Percentiles rank a stretch among this genome's conserved stretches.
Conservation (phyloP, 2,329 filamentous ascomycete species). For the Fusarium nodosum region DNA sequence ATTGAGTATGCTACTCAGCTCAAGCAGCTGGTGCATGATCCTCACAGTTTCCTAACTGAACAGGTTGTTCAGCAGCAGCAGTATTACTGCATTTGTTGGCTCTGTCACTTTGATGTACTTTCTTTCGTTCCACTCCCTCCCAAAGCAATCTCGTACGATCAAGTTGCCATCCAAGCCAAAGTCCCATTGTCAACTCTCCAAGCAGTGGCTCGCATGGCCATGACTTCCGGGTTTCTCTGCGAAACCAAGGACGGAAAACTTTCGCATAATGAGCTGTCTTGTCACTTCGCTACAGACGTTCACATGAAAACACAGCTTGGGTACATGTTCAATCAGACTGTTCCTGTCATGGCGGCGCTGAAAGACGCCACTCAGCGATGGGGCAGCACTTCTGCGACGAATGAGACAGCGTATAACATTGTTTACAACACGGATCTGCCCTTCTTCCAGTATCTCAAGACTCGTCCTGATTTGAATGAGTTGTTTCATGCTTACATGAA, state of each 20-base stretch:
- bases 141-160: slow-evolving; percentile 3
- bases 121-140: slow-evolving; percentile 23
- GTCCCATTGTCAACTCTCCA: slow-evolving; percentile 24
- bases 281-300: slow-evolving; percentile 45
- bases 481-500: slow-evolving; percentile 32
- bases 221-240: slow-evolving; percentile 53
- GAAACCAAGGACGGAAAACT: slow-evolving; percentile 51
- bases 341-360: slow-evolving; percentile 44
- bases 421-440: slow-evolving; percentile 47
- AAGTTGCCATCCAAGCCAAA: slow-evolving; percentile 20
- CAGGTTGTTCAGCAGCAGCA: slow-evolving; percentile 36
- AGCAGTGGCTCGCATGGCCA: slow-evolving; percentile 54
- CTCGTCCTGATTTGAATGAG: slow-evolving; percentile 7
- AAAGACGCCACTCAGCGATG: slow-evolving; percentile 49
- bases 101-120: slow-evolving; percentile 33
- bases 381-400: slow-evolving; percentile 43
- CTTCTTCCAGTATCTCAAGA: slow-evolving; percentile 53
- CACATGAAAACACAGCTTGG: slow-evolving; percentile 51
- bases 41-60: slow-evolving; percentile 38
- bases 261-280: slow-evolving; percentile 53
- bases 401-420: slow-evolving; percentile 51
- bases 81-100: slow-evolving; percentile 37
- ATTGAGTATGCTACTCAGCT: slow-evolving; percentile 35
- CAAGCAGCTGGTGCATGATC: slow-evolving; percentile 32
- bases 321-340: slow-evolving; percentile 50